These are phyloP conservation scores for Rhamnella rubrinervis DNA, from an alignment of 331 rosid species.

Conservation along the genomic window DNA sequence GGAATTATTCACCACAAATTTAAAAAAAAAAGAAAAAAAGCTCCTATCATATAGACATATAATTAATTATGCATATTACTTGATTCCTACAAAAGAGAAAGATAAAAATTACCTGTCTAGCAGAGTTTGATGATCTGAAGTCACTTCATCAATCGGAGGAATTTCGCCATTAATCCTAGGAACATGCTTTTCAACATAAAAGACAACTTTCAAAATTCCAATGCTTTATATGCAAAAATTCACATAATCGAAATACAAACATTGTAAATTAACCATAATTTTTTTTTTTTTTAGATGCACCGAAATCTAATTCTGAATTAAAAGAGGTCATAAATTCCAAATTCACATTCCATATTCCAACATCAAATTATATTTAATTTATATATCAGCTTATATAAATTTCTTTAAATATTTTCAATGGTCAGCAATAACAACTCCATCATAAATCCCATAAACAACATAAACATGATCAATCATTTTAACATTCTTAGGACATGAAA, in stretches of 20 bases:
- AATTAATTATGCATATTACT: conserved; percentile 7
- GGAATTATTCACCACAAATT: background rate
- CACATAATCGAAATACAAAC: background rate
- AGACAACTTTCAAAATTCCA: conserved; percentile 5
- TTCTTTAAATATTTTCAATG: background rate
- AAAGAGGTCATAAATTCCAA: too few relatives aligned
- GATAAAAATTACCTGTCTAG: conserved; percentile 54
- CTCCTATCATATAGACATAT: background rate
- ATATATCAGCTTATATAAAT: background rate
- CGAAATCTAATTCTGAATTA: too few relatives aligned
- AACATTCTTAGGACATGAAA: background rate
- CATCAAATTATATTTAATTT: background rate
- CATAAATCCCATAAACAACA: too few relatives aligned
- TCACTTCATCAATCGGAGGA: conserved; percentile 80
- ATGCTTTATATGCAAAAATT: background rate
- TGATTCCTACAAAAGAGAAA: conserved; percentile 10
- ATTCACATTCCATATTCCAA: background rate
- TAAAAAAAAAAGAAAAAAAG: background rate
- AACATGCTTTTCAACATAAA: conserved; percentile 54
- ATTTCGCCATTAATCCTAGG: conserved; percentile 91
- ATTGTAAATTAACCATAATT: background rate
- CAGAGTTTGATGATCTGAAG: conserved; percentile 89
- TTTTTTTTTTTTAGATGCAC: too few relatives aligned
- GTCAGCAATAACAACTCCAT: background rate
- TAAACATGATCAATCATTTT: too few relatives aligned